These are phyloP conservation scores for Nannizziopsis barbatae DNA, from an alignment of 2,329 filamentous ascomycete genomes.

Conservation along the genomic window DNA sequence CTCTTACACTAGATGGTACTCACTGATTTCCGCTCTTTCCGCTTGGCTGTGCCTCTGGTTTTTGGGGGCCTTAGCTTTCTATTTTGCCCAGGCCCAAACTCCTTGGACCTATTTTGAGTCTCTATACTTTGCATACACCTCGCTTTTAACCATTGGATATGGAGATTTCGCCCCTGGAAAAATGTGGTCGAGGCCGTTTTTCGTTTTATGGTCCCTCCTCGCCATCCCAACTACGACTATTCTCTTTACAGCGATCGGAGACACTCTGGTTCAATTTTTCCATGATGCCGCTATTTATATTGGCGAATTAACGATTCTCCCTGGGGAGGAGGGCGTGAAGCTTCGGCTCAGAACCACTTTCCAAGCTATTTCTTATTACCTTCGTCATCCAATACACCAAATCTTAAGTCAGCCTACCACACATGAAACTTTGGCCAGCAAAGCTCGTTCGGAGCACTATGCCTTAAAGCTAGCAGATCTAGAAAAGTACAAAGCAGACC, in stretches of 20 bases:
- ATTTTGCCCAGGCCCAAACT: slow-evolving; percentile 23
- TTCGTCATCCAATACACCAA: slow-evolving; percentile 4
- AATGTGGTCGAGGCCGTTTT: slow-evolving; percentile 29
- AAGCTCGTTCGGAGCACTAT: slow-evolving; percentile 7
- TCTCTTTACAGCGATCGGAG: slow-evolving; percentile 31
- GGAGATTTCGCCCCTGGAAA: slow-evolving; percentile 27
- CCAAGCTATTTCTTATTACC: slow-evolving; percentile 18
- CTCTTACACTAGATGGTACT: slow-evolving; percentile 33
- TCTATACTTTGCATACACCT: slow-evolving; percentile 31
- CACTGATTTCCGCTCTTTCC: slow-evolving; percentile 27
- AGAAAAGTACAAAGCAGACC: slow-evolving; percentile 20
- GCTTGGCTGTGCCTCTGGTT: slow-evolving; percentile 38
- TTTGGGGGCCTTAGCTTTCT: slow-evolving; percentile 29
- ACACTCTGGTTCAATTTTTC: slow-evolving; percentile 40
- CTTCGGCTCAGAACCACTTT: slow-evolving; percentile 16
- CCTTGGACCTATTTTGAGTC: slow-evolving; percentile 31
- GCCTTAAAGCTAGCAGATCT: slow-evolving; percentile 8
- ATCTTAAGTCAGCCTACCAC: slow-evolving; percentile 3
- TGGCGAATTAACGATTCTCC: slow-evolving; percentile 45
- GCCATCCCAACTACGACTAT: slow-evolving; percentile 32
- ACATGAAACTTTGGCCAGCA: slow-evolving; percentile 15
- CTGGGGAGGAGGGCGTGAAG: slow-evolving; percentile 35
- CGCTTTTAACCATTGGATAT: slow-evolving; percentile 33
- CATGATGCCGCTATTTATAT: slow-evolving; percentile 46
- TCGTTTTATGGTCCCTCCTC: slow-evolving; percentile 33